Percentiles rank a stretch among this genome's conserved stretches.
Conservation (phyloP, 2,329 filamentous ascomycete species). For the Daldinia sp. region DNA sequence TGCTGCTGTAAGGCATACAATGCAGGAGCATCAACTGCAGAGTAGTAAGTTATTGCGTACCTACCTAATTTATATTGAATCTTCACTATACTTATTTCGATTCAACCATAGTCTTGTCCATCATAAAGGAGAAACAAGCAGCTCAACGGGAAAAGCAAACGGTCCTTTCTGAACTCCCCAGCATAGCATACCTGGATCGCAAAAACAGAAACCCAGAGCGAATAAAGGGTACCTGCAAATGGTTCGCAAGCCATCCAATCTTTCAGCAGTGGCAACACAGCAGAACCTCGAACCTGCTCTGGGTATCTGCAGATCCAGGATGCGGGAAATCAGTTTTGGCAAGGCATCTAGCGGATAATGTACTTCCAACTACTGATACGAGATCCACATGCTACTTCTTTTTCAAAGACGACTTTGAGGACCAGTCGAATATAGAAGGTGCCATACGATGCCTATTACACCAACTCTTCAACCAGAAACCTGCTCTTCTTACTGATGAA, state of each 20-base stretch:
- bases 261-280: constrained; percentile 42
- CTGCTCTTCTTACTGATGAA: constrained; percentile 42
- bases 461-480: constrained; percentile 52
- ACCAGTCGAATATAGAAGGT: constrained; percentile 49
- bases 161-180: not conserved
- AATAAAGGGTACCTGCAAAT: constrained; percentile 41
- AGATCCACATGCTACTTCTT: constrained; percentile 58
- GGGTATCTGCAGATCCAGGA: constrained; percentile 59
- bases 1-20: not conserved
- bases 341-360: constrained; percentile 53
- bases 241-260: constrained; percentile 37
- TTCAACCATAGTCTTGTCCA: not conserved
- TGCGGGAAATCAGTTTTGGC: constrained; percentile 60
- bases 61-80: not conserved
- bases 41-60: not conserved
- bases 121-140: not conserved
- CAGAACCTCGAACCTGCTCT: constrained; percentile 40
- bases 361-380: constrained; percentile 37
- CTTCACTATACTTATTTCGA: not conserved
- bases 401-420: constrained; percentile 57
- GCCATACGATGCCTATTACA: constrained; percentile 56
- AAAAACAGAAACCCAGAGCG: constrained; percentile 52
- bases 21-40: not conserved
- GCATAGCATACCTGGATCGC: constrained; percentile 43
- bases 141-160: not conserved